These are phyloP conservation scores for Fagopyrum esculentum DNA, from an alignment of 148 eudicot species.

Conservation along the genomic window DNA sequence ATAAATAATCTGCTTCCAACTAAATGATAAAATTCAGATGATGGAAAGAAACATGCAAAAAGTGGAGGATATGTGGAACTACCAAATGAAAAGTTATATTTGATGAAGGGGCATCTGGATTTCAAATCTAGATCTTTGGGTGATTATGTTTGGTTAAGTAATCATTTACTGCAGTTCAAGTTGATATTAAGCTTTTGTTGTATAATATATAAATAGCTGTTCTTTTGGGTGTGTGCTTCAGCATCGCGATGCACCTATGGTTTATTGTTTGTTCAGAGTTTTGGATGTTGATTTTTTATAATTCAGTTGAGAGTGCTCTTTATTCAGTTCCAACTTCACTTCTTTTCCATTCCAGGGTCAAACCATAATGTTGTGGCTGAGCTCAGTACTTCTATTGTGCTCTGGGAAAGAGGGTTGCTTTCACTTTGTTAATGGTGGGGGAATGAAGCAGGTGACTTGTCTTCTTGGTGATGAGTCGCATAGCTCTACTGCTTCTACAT, in stretches of 20 bases:
- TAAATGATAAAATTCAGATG: too few species aligned
- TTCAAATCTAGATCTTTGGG: not conserved
- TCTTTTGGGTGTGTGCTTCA: not conserved
- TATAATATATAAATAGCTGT: not conserved
- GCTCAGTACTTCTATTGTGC: slow-evolving; percentile 66
- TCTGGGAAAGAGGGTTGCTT: slow-evolving; percentile 85
- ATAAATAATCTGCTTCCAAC: too few species aligned
- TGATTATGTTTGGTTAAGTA: not conserved
- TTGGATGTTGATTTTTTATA: not conserved
- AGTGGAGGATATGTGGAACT: too few species aligned
- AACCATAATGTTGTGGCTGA: slow-evolving; percentile 63
- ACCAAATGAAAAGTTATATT: not conserved
- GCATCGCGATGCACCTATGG: not conserved
- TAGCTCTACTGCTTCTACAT: slow-evolving; percentile 43
- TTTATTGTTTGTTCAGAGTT: not conserved
- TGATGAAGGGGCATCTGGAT: not conserved
- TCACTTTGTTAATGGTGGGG: slow-evolving; percentile 76
- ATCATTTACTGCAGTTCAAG: not conserved
- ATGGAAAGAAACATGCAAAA: too few species aligned
- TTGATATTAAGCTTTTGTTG: not conserved
- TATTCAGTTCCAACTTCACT: not conserved
- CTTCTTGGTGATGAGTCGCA: slow-evolving; percentile 38
- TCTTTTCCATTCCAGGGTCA: slow-evolving; percentile 40
- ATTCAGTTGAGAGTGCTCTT: not conserved
- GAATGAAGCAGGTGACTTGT: slow-evolving; percentile 68